phyloP scores from a whole-genome alignment of 1,284 basidiomycete genomes.

The Phellopilus nigrolimitatus region DNA sequence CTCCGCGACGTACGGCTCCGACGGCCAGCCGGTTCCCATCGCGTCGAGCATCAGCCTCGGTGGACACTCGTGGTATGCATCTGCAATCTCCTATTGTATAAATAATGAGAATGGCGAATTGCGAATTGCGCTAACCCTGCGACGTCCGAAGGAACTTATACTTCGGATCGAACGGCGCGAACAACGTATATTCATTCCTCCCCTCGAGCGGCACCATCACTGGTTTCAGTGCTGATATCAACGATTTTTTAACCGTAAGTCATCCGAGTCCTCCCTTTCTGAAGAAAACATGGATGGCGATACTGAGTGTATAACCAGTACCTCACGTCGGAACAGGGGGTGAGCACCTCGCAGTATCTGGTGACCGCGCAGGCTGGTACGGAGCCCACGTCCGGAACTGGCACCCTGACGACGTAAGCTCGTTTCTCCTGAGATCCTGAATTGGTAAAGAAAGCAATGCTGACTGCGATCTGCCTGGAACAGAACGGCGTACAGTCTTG shows the following conservation, averaged over 20 bases:
- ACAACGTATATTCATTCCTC: slow-evolving; percentile 62
- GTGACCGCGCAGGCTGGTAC: slow-evolving; percentile 52
- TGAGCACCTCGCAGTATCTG: slow-evolving; percentile 46
- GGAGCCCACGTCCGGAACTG: slow-evolving; percentile 51
- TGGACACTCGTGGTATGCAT: slow-evolving; percentile 45
- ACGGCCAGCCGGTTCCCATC: slow-evolving; percentile 45
- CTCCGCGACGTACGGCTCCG: slow-evolving; percentile 40
- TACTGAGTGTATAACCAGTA: slow-evolving; percentile 35
- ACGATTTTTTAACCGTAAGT: slow-evolving; percentile 47
- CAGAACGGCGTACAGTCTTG: slow-evolving; percentile 39
- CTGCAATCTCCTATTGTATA: not conserved
- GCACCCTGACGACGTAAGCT: slow-evolving; percentile 47
- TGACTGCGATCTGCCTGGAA: not conserved
- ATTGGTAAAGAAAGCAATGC: not conserved
- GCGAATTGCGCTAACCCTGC: not conserved
- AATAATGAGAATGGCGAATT: not conserved
- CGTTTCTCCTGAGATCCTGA: slow-evolving; percentile 20
- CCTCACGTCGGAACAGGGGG: slow-evolving; percentile 40
- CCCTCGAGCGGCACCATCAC: slow-evolving; percentile 39
- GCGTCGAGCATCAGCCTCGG: slow-evolving; percentile 41
- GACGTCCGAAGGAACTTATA: slow-evolving; percentile 45
- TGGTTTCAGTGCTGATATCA: slow-evolving; percentile 52
- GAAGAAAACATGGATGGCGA: not conserved
- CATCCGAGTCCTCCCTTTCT: not conserved
- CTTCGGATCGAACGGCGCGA: slow-evolving; percentile 51